Evolutionary conservation across 371 early-diverging fungal genomes (phyloP), one percentile per base, ranked within the genome.

Genomic region (Apophysomyces elegans): DNA sequence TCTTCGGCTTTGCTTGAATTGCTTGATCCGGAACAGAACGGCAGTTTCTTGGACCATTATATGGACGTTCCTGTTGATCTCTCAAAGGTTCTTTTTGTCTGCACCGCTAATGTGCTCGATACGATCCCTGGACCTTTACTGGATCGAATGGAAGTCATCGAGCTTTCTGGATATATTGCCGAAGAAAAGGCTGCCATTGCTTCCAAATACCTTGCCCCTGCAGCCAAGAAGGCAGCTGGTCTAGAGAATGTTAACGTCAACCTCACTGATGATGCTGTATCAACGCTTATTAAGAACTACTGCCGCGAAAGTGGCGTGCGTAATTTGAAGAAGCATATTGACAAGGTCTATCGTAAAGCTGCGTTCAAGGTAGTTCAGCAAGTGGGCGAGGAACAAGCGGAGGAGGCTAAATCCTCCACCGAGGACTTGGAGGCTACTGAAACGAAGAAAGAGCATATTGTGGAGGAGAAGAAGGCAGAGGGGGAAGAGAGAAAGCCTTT

Each of bases 151-250:
- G 98, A 97, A 76, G 90, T 97, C 7, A 98, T 99, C 62, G 88
- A 92, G 18, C 85, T 99, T 3, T 95, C 96, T 37, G 98, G 98
- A 5, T 99, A 99, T 71, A 89, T 97, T 62, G 93, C 95, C 5
- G 96, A 98, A 74, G 99, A 99, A 75, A 99, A 99, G 76, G 88
- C 93, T 1, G 94, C 94, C n/a, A 99, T 99, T 73, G 96, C 98
- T 16, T 80, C 87, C 50, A 88, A 86, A 59, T 97, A 98, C 73
- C 80, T 99, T 36, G 89, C 90, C 1, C 98, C 98, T 4, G 75
- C 86, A 36, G 95, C 96, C 8, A 90, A 89, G 63, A 82, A 82
- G 46, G 84, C 93, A 7, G 86, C 91, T 21, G 98, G 98, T 5
- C 75, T 99, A 38, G 86, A 88, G 47, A 77, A 88, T 36, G 84